phyloP scores from a whole-genome alignment of 2,329 filamentous ascomycete genomes.

The Gnomoniopsis smithogilvyi region DNA sequence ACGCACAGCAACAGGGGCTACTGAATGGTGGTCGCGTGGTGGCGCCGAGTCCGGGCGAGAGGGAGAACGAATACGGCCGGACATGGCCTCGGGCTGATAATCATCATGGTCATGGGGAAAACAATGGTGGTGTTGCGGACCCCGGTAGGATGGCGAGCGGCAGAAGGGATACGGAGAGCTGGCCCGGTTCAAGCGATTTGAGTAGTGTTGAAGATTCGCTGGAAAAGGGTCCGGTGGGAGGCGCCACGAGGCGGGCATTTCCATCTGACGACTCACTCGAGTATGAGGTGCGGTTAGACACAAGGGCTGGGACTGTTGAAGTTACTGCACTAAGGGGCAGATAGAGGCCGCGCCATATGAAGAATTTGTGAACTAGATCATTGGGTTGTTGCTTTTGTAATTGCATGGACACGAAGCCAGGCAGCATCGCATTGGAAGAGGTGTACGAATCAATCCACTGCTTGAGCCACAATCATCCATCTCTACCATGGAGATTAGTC shows the following conservation, averaged over 20 bases:
- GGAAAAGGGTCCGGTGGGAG: constrained; percentile 20
- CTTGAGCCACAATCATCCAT: too few relatives aligned
- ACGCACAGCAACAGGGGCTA: constrained; percentile 44
- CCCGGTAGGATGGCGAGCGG: neutral
- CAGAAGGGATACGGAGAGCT: constrained; percentile 3
- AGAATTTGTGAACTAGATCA: neutral
- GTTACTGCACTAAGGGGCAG: constrained; percentile 2
- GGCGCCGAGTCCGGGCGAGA: constrained; percentile 26
- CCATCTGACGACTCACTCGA: constrained; percentile 5
- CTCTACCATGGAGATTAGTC: too few relatives aligned
- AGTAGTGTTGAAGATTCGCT: constrained; percentile 18
- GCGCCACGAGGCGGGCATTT: neutral
- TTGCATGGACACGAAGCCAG: neutral
- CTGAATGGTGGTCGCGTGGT: constrained; percentile 49
- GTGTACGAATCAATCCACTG: too few relatives aligned
- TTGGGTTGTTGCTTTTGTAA: neutral
- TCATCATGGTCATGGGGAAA: neutral
- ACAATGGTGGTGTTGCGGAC: neutral
- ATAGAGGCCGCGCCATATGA: neutral
- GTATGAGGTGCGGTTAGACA: constrained; percentile 13
- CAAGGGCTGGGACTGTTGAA: constrained; percentile 4
- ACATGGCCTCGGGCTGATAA: neutral
- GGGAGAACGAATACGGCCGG: neutral
- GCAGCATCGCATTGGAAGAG: neutral
- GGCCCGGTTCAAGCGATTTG: constrained; percentile 16